These are phyloP conservation scores for Leccinum variabile DNA, from an alignment of 1,284 basidiomycete species.

Conservation along the genomic window DNA sequence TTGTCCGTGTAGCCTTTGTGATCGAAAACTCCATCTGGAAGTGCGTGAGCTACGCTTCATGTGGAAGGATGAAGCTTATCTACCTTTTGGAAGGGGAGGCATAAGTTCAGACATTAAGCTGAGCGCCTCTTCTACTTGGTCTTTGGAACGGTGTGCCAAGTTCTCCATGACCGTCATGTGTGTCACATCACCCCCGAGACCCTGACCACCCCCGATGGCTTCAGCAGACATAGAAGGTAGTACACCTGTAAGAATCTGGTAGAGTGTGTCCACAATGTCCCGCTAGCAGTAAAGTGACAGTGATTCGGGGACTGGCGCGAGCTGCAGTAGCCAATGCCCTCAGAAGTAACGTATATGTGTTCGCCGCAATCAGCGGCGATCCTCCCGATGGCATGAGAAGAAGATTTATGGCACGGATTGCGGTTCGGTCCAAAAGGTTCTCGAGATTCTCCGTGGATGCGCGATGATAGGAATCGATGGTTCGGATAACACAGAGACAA, in stretches of 20 bases:
- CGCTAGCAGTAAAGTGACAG: conserved; percentile 82
- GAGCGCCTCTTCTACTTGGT: conserved; percentile 91
- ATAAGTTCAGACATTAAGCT: conserved; percentile 86
- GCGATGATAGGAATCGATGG: conserved; percentile 88
- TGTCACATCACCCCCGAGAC: conserved; percentile 79
- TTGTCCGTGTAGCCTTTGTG: conserved; percentile 89
- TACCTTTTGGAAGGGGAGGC: conserved; percentile 88
- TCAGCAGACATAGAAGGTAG: conserved; percentile 64
- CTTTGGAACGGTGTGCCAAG: conserved; percentile 92
- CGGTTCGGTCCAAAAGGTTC: conserved; percentile 77
- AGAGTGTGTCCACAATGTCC: conserved; percentile 86
- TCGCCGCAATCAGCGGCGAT: conserved; percentile 78
- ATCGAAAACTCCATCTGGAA: conserved; percentile 89
- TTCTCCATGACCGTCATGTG: conserved; percentile 99
- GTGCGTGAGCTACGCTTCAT: conserved; percentile 1
- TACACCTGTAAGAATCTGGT: conserved; percentile 92
- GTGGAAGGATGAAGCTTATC: conserved; percentile 35
- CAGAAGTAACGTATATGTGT: conserved; percentile 87
- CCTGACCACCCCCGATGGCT: conserved; percentile 67
- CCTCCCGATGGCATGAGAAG: conserved; percentile 86
- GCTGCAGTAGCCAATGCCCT: conserved; percentile 85
- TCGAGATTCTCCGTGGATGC: conserved; percentile 84
- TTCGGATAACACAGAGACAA: conserved; percentile 88
- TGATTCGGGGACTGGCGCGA: conserved; percentile 83
- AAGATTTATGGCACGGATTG: conserved; percentile 81